A percentile compares a stretch with the other conserved stretches of the same genome.
Evolutionary conservation across 202 grass and related monocot genomes (phyloP).

Genomic region (Dendrocalamus latiflorus): DNA sequence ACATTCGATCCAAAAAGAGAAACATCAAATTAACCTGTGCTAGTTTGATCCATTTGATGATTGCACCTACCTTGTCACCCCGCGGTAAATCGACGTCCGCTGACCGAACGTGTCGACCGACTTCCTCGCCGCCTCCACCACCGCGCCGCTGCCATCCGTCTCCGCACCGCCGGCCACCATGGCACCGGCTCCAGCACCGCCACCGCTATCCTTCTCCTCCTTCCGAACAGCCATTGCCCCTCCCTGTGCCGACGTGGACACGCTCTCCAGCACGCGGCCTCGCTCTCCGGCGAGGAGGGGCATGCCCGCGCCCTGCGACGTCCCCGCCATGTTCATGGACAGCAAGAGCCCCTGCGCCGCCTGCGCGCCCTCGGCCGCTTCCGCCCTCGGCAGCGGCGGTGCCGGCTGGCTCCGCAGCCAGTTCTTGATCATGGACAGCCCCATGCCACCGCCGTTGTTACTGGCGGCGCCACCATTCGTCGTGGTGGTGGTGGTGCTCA

Average conservation of each 20-base stretch:
- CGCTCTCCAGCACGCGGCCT: slow-evolving; percentile 21
- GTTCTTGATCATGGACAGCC: slow-evolving; percentile 82
- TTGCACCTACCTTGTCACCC: slow-evolving; percentile 71
- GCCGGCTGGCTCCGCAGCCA: slow-evolving; percentile 73
- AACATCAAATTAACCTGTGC: neutral
- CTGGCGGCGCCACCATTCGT: neutral
- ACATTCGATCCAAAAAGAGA: neutral
- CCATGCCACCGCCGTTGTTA: slow-evolving; percentile 44
- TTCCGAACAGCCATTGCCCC: neutral
- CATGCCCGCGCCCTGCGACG: neutral
- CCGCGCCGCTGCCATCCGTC: slow-evolving; percentile 4
- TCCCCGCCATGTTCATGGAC: slow-evolving; percentile 59
- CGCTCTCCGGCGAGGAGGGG: slow-evolving; percentile 8
- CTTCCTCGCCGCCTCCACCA: slow-evolving; percentile 45
- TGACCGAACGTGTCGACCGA: slow-evolving; percentile 87
- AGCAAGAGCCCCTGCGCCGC: slow-evolving; percentile 56
- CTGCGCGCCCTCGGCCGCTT: neutral
- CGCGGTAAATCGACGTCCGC: slow-evolving; percentile 90
- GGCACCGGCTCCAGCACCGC: slow-evolving; percentile 2
- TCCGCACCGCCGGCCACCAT: slow-evolving; percentile 9
- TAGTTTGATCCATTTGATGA: neutral
- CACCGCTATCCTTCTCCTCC: slow-evolving; percentile 11
- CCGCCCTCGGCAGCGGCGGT: slow-evolving; percentile 15
- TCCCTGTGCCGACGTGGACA: slow-evolving; percentile 25
- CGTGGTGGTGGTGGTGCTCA: neutral